Evolutionary conservation across 495 filamentous ascomycete species (phyloP).

Genomic region (Podospora anserina): DNA sequence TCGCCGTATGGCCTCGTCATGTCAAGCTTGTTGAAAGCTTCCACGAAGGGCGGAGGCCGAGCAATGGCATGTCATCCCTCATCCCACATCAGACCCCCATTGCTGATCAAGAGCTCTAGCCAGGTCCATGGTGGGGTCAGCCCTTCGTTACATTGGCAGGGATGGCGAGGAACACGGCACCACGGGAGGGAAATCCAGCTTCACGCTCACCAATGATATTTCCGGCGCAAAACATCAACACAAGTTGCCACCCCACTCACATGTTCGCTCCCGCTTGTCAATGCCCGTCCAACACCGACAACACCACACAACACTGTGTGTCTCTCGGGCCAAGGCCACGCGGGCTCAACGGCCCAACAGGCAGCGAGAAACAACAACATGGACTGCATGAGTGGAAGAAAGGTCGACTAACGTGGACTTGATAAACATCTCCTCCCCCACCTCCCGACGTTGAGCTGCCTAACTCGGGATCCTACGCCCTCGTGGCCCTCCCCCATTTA

Average conservation of each 20-base stretch:
- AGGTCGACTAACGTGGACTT: neutral
- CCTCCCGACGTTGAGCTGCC: neutral
- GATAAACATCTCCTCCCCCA: neutral
- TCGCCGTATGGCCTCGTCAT: neutral
- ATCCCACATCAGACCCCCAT: neutral
- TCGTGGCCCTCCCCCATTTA: neutral
- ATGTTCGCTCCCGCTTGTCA: too few species aligned
- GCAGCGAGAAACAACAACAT: neutral
- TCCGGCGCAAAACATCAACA: neutral
- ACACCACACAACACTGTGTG: neutral
- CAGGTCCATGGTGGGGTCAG: constrained; percentile 1
- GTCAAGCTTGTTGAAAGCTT: neutral
- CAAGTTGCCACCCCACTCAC: neutral
- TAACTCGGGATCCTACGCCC: neutral
- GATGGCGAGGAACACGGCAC: neutral
- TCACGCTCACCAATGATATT: constrained; percentile 12
- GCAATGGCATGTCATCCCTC: neutral
- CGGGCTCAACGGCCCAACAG: neutral
- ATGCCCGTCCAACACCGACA: too few species aligned
- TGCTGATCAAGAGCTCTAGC: neutral
- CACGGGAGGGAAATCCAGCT: neutral
- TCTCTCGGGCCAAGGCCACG: neutral
- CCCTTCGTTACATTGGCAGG: constrained; percentile 12
- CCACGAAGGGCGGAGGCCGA: neutral
- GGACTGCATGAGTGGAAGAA: neutral